A percentile compares a stretch with the other conserved stretches of the same genome.
phyloP scores from a whole-genome alignment of 495 filamentous ascomycete species.

The Podospora pseudopauciseta region DNA sequence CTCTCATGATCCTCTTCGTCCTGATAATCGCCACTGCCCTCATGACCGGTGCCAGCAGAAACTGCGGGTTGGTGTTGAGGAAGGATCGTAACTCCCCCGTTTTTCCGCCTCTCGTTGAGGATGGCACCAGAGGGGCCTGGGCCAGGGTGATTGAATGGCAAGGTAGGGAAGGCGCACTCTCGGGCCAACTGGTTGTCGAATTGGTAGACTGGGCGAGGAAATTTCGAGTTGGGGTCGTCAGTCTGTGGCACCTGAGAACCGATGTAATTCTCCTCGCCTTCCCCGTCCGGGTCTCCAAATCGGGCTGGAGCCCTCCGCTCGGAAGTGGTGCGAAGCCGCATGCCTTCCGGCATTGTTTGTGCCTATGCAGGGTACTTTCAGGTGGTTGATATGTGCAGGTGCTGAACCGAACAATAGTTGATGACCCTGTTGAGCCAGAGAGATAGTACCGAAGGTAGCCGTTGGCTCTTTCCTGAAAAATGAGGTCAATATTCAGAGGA shows the following conservation, averaged over 20 bases:
- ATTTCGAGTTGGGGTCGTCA: background rate
- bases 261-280: background rate
- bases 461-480: background rate
- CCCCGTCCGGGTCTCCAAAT: background rate
- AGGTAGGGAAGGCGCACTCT: conserved; percentile 24
- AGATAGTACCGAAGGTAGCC: background rate
- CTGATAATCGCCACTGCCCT: background rate
- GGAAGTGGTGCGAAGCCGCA: background rate
- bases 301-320: background rate
- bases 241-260: background rate
- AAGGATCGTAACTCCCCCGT: background rate
- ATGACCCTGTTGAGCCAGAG: background rate
- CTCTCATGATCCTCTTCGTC: background rate
- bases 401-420: background rate
- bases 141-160: conserved; percentile 19
- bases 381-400: background rate
- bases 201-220: background rate
- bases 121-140: conserved; percentile 16
- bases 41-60: background rate
- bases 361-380: background rate
- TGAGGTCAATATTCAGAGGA: background rate
- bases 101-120: background rate
- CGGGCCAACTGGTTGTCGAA: conserved; percentile 7
- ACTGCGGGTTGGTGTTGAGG: background rate
- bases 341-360: background rate